Base-by-base conservation (phyloP, 1,284 basidiomycete genomes). In the Malassezia nana region DNA sequence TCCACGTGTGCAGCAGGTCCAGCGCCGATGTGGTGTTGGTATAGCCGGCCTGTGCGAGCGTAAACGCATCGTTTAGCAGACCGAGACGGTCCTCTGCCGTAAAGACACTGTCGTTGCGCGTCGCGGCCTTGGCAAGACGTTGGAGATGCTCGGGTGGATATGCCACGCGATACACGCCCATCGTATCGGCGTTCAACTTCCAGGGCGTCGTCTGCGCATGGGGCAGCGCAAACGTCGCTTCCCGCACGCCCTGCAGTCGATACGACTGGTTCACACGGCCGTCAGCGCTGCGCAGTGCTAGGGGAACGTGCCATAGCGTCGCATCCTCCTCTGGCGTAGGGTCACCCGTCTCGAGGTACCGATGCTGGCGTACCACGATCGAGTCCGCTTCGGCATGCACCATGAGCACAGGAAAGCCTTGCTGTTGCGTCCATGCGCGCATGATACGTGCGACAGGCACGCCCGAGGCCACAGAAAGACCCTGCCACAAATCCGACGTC, bases 371-470 rank as follows among this genome's bases (percentile, higher is more conserved):
- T 43, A 77, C 54, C 26, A 58, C 62, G 39, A 77, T 54, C 22
- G 50, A 32, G 43, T 81, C 81, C 1, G 78, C 75, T 7, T 78
- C 80, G 75, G 95, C 90, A 0, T 82, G 85, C 40, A 96, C 88
- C 15, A 83, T 86, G 47, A 98, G 75, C 24, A 96, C 83, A 4
- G 90, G 90, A 60, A 72, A 75, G 56, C 75, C 57, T 58, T 84
- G 84, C 81, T 89, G 87, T 55, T 83, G 81, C 32, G 91, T 85
- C 92, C 91, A 98, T 72, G 86, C 85, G 58, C 86, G 81, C 87
- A 96, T 92, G 66, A 96, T 80, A 52, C 80, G 79, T 12, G 83
- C 79, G 42, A 95, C 82, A 64, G 95, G 84, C 31, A 84, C 70
- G 13, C 83, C 85, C 35, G 85, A 86, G 2, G 89, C 82, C 66